These are phyloP conservation scores for Podosphaera aphanis DNA, from an alignment of 2,329 filamentous ascomycete genomes.

Conservation along the genomic window DNA sequence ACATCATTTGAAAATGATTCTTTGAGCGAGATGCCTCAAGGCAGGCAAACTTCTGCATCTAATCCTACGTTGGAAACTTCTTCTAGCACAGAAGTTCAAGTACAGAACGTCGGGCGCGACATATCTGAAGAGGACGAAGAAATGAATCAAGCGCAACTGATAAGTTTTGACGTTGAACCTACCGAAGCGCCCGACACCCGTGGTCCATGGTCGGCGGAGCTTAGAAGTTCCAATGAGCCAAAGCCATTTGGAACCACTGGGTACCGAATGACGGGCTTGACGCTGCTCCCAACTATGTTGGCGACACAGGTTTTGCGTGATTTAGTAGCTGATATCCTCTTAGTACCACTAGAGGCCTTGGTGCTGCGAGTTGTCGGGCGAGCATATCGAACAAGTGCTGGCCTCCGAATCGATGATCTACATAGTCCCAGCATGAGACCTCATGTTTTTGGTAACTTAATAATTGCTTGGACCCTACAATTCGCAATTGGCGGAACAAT, in stretches of 20 bases:
- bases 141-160: constrained; percentile 13
- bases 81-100: constrained; percentile 3
- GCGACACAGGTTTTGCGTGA: constrained; percentile 14
- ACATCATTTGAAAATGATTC: constrained; percentile 9
- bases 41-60: constrained; percentile 14
- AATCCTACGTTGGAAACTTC: constrained; percentile 6
- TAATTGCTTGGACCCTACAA: constrained; percentile 10
- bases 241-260: constrained; percentile 6
- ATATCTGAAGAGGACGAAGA: constrained; percentile 14
- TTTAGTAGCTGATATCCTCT: constrained; percentile 10
- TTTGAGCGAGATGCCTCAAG: constrained; percentile 10
- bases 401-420: constrained; percentile 7
- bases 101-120: constrained; percentile 7
- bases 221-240: constrained; percentile 15
- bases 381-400: constrained; percentile 8
- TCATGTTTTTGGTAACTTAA: constrained; percentile 8
- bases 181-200: constrained; percentile 9
- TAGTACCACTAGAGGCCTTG: constrained; percentile 14
- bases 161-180: constrained; percentile 17
- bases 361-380: constrained; percentile 14
- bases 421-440: constrained; percentile 4
- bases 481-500: constrained; percentile 9
- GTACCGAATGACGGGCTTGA: constrained; percentile 15
- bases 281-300: constrained; percentile 15
- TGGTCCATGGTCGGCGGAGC: constrained; percentile 16